Evolutionary conservation across 1,139 yeast species (phyloP), one percentile per base, ranked within the genome.

Genomic region (Waltiozyma sp.): DNA sequence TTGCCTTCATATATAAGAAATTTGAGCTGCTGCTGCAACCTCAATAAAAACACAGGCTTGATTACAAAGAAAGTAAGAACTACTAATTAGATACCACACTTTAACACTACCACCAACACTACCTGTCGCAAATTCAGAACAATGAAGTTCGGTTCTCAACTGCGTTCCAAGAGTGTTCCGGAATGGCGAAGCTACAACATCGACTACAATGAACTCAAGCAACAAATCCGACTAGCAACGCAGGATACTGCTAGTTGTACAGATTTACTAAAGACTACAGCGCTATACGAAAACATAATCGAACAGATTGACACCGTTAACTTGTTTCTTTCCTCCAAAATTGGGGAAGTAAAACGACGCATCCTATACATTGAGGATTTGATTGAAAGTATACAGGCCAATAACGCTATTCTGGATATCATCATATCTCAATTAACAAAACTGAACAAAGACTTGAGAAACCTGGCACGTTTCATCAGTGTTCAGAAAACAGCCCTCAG

Each of bases 131-230:
- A 21, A 21, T 5, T 8, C n/a, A n/a, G n/a, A n/a, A n/a, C n/a
- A n/a, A 88, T 88, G 97, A 89, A 87, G 65, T 88, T 87, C 63
- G 96, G 96, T 44, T 70, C 75, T 38, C 88, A 83, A 59, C 70
- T 89, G 34, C 68, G 74, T 42, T 77, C 75, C 50, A 71, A 87
- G 53, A 83, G 95, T 10, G 82, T 86, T 36, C 89, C 93, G 2
- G 93, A 86, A 64, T 89, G 96, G 96, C 75, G 75, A 55, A 74
- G 77, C 49, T 81, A 85, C 62, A 86, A 88, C 61, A 69, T 89
- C 38, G 89, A 86, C 58, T 89, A 89, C 61, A 81, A 85, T 52
- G 85, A 79, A 43, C 63, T 88, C 48, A 87, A 87, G 60, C 62
- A 64, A 4, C 68, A 73, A 40, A 82, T 84, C 46, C 72, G 77